Percentiles rank a stretch among this genome's conserved stretches.
Evolutionary conservation across 1,284 basidiomycete species (phyloP).

Genomic region (Trametes hirsuta): DNA sequence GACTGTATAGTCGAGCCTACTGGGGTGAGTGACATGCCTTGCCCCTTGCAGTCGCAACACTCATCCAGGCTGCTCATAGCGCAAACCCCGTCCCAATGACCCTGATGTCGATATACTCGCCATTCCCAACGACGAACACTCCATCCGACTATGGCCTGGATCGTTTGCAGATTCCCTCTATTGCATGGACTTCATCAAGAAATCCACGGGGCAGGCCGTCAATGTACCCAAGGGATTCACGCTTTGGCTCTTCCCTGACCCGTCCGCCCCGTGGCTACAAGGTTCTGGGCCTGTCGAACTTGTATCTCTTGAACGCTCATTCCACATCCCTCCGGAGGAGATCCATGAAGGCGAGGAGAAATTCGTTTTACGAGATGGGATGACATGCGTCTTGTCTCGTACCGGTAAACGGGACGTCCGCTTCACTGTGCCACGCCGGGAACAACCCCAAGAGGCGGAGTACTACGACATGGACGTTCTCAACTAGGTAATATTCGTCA

Average conservation of each 20-base stretch:
- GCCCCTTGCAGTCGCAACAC: neutral
- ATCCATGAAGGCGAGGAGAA: constrained; percentile 1
- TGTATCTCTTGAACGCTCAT: neutral
- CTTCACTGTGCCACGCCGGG: constrained; percentile 1
- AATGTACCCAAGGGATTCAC: neutral
- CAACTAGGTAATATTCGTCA: neutral
- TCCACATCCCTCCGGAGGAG: neutral
- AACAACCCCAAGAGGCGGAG: neutral
- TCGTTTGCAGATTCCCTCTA: neutral
- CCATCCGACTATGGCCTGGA: neutral
- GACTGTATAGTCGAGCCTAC: neutral
- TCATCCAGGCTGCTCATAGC: neutral
- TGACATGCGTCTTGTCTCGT: neutral
- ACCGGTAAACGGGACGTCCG: neutral
- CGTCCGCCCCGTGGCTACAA: neutral
- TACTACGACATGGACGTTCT: neutral
- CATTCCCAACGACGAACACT: neutral
- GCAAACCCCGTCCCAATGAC: neutral
- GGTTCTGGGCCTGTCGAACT: neutral
- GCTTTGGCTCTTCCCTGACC: neutral
- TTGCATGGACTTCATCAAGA: constrained; percentile 1
- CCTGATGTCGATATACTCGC: neutral
- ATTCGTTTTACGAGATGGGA: constrained; percentile 2
- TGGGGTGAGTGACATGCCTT: neutral
- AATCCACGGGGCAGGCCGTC: neutral